Evolutionary conservation across 768 basidiomycete species (phyloP).

Genomic region (Lactarius psammicola): DNA sequence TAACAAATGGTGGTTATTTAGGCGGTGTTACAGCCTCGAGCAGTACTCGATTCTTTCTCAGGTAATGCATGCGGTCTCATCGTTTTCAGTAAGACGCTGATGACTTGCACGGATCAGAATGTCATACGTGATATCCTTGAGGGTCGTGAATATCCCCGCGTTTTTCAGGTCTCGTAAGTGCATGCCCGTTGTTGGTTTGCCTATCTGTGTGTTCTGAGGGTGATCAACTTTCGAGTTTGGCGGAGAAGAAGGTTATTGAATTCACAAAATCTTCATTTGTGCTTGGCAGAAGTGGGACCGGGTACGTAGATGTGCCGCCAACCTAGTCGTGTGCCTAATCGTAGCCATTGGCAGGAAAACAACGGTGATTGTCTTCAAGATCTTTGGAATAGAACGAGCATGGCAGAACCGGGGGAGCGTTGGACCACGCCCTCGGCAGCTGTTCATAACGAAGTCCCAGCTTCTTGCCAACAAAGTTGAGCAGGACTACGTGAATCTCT

Average conservation of each 20-base stretch:
- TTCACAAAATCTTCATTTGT: constrained; percentile 23
- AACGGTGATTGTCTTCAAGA: constrained; percentile 74
- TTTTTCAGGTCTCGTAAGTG: constrained; percentile 27
- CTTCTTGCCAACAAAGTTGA: constrained; percentile 69
- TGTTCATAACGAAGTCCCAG: constrained; percentile 71
- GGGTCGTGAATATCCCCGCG: no score
- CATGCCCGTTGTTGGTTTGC: not conserved
- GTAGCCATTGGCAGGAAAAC: constrained; percentile 53
- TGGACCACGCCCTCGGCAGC: constrained; percentile 54
- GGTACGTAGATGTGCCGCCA: constrained; percentile 40
- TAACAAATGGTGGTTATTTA: no score
- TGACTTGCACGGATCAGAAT: no score
- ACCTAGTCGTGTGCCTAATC: not conserved
- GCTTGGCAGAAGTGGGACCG: constrained; percentile 60
- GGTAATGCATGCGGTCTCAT: no score
- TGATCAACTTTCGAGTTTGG: not conserved
- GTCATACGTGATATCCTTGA: no score
- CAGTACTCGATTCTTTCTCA: no score
- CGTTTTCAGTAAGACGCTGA: no score
- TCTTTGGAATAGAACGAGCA: constrained; percentile 65
- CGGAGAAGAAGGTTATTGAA: constrained; percentile 24
- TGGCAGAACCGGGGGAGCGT: no score
- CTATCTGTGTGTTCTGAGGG: not conserved
- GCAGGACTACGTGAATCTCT: constrained; percentile 58
- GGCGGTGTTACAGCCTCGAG: no score